phyloP scores from a whole-genome alignment of 1,284 basidiomycete genomes.

The Hemileia vastatrix region DNA sequence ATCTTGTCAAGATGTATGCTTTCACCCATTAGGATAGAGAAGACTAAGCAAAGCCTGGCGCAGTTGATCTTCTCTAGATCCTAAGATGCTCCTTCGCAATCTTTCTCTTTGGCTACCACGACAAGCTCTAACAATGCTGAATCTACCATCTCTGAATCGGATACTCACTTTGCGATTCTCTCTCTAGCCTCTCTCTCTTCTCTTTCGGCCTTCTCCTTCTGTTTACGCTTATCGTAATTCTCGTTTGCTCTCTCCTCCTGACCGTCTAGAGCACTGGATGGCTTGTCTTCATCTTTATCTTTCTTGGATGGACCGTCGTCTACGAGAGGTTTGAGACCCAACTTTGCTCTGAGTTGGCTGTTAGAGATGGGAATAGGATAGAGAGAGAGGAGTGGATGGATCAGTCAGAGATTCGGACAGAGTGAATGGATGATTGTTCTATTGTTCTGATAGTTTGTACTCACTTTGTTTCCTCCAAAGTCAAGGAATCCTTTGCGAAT shows the following conservation, averaged over 20 bases:
- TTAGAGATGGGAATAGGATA: not conserved
- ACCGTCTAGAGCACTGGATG: constrained; percentile 50
- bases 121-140: too few relatives aligned
- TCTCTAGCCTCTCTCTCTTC: too few relatives aligned
- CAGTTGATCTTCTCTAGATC: too few relatives aligned
- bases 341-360: constrained; percentile 74
- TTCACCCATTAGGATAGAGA: constrained; percentile 5
- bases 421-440: not conserved
- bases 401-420: not conserved
- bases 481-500: constrained; percentile 63
- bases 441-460: not conserved
- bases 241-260: constrained; percentile 70
- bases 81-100: too few relatives aligned
- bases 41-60: too few relatives aligned
- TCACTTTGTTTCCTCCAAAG: constrained; percentile 84
- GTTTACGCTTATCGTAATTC: constrained; percentile 66
- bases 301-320: constrained; percentile 58
- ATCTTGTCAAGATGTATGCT: constrained; percentile 3
- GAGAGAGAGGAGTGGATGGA: constrained; percentile 1
- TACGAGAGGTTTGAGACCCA: constrained; percentile 85
- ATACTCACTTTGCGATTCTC: constrained; percentile 30
- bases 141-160: not conserved
- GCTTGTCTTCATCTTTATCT: constrained; percentile 41
- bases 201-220: constrained; percentile 60
- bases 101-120: too few relatives aligned